Evolutionary conservation across 2,329 filamentous ascomycete species (phyloP).

Genomic region (Fusarium solani-melongenae): DNA sequence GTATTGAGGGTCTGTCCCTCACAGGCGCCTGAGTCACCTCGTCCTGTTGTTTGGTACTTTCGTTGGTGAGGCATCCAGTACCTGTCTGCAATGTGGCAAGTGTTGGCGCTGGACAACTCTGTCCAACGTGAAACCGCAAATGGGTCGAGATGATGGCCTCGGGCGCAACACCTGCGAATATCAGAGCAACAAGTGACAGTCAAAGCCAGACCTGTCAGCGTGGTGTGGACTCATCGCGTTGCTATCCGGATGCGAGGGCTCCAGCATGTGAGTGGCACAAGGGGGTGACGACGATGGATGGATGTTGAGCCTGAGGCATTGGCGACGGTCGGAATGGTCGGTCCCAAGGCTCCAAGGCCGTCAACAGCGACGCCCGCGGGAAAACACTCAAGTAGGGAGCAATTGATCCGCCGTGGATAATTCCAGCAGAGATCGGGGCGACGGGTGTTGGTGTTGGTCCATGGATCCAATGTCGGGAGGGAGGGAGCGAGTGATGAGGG

Average conservation of each 20-base stretch:
- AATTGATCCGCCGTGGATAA: slow-evolving; percentile 7
- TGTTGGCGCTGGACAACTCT: slow-evolving; percentile 23
- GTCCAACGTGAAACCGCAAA: background rate
- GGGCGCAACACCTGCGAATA: background rate
- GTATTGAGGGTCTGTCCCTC: background rate
- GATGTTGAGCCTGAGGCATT: slow-evolving; percentile 23
- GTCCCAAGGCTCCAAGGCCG: background rate
- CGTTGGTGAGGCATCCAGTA: background rate
- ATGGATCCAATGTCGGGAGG: background rate
- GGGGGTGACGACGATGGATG: slow-evolving; percentile 30
- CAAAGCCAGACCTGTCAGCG: slow-evolving; percentile 1
- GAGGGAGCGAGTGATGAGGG: slow-evolving; percentile 21
- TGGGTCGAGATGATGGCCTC: slow-evolving; percentile 2
- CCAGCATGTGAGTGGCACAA: slow-evolving; percentile 31
- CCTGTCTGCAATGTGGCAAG: slow-evolving; percentile 12
- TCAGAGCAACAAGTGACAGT: background rate
- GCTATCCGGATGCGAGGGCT: slow-evolving; percentile 19
- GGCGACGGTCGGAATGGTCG: slow-evolving; percentile 15
- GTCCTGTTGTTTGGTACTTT: slow-evolving; percentile 7
- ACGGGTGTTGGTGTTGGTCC: background rate
- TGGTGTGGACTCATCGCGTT: background rate
- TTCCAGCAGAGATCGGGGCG: background rate
- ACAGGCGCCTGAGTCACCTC: slow-evolving; percentile 32
- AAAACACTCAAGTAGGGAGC: background rate
- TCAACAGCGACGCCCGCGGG: background rate